These are phyloP conservation scores for Pseudogymnoascus sp. DNA, from an alignment of 2,329 filamentous ascomycete genomes.

Conservation along the genomic window DNA sequence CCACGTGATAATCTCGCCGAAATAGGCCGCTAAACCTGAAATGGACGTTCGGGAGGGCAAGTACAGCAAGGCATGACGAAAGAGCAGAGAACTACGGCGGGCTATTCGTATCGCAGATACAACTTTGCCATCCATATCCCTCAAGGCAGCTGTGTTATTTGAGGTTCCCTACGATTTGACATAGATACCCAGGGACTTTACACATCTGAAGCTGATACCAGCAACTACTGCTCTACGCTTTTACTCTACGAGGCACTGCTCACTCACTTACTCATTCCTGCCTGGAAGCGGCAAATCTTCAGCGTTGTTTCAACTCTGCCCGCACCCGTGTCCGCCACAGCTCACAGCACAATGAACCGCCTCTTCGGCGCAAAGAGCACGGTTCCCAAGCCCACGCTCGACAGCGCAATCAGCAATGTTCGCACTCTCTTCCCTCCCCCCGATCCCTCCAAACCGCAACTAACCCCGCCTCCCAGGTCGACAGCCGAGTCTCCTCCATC, in stretches of 20 bases:
- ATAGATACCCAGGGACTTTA: not conserved
- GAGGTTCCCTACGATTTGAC: not conserved
- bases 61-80: not conserved
- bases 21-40: not conserved
- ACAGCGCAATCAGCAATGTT: constrained; percentile 74
- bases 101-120: not conserved
- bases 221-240: not conserved
- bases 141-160: not conserved
- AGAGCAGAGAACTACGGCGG: constrained; percentile 1
- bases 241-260: not conserved
- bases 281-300: not conserved
- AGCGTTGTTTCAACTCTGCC: not conserved
- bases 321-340: not conserved
- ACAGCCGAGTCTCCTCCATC: constrained; percentile 73
- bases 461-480: constrained; percentile 45
- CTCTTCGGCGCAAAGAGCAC: constrained; percentile 85
- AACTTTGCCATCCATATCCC: constrained; percentile 2
- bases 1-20: constrained; percentile 8
- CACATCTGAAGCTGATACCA: not conserved
- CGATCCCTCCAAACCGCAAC: constrained; percentile 9
- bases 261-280: not conserved
- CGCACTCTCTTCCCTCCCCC: constrained; percentile 17
- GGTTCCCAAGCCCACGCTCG: constrained; percentile 82
- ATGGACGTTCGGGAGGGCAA: not conserved
- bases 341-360: constrained; percentile 67